Base-by-base conservation (phyloP, 768 basidiomycete genomes). In the Cystofilobasidium ferigula region DNA sequence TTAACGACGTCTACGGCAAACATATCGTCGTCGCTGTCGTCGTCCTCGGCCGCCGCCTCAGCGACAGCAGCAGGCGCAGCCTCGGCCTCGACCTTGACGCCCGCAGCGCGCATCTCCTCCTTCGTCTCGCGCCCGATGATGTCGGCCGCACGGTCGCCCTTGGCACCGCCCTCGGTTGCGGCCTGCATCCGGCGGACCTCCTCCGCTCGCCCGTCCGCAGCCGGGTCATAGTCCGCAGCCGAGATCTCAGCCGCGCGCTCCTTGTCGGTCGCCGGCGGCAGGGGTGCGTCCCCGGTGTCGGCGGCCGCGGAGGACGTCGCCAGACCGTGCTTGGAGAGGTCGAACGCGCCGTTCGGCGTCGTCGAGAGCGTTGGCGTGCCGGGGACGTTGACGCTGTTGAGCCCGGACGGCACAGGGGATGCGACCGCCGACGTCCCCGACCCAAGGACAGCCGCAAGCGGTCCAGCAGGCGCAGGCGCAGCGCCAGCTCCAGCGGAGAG, bases 21-120 rank as follows among this genome's bases (percentile, higher is more conserved):
- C 92, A 99, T 97, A 74, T 97, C 94, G 69, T 94, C 90, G 0
- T 94, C 81, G 40, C 92, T 89, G 3, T 90, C 88, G 16, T 89
- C 88, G 10, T 87, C 88, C 14, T 85, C 86, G 2, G 82, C 83
- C 18, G 59, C 69, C 6, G 38, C 61, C 2, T 43, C 64, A 10
- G 62, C 66, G 13, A 60, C 42, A 26, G 80, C 14, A 22, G 71
- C 71, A 20, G 68, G 67, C 28, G 71, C 72, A 32, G 69, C 71
- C 67, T 72, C 70, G 2, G 71, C 69, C 58, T 72, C 73, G 35
- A 71, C 71, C 62, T 69, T 70, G 42, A 71, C 71, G 26, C 70
- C 70, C 62, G 72, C 67, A 0, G 14, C 62, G 26, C 36, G 28
- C 24, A 40, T 40, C 42, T 32, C 57, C 63, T 20, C 35, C 43